Base-by-base conservation (phyloP, 495 filamentous ascomycete genomes). In the Cercophora sp. region DNA sequence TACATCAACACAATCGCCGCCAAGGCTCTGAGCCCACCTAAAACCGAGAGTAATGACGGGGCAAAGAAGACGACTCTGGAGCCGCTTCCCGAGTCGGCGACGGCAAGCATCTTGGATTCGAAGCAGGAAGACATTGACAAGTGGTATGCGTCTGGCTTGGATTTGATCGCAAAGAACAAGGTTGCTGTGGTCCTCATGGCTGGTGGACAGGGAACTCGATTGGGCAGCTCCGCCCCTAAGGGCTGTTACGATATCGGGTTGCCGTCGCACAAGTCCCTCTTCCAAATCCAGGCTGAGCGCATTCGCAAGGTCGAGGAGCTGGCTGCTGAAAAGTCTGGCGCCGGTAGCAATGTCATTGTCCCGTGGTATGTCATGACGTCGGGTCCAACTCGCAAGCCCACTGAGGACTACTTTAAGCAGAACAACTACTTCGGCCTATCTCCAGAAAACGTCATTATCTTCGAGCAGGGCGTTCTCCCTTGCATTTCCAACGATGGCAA, bases 311-410 rank as follows among this genome's bases (percentile, higher is more conserved):
- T 96, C n/a, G 88, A 97, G 70, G 64, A 81, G 48, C 72, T 97
- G 49, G 91, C 91, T n/a, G 84, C 87, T 75, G 76, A 80, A 53
- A 78, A 84, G 43, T 79, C 80, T 15, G 84, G 82, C 48, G 63
- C 20, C 40, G 66, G 52, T 24, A 64, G 74, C 57, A 77, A 80
- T 52, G 85, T 87, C 25, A 79, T 85, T 6, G 84, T 99, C 25
- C 94, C 93, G 5, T 99, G 93, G 93, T 99, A 97, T 73, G 86
- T 99, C 63, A 99, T 99, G 93, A 99, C 93, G 54, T 95, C 89
- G 60, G 93, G 93, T 8, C 94, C 93, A n/a, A 99, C 93, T 10
- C 81, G 91, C 58, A 81, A 82, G 48, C 87, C 91, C 8, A 99
- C 93, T 6, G 88, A 96, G 78, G 79, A 85, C 48, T 99, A 91